Percentiles rank a stretch among this genome's conserved stretches.
phyloP scores from a whole-genome alignment of 257 asterid species.

The Galeopsis tetrahit region DNA sequence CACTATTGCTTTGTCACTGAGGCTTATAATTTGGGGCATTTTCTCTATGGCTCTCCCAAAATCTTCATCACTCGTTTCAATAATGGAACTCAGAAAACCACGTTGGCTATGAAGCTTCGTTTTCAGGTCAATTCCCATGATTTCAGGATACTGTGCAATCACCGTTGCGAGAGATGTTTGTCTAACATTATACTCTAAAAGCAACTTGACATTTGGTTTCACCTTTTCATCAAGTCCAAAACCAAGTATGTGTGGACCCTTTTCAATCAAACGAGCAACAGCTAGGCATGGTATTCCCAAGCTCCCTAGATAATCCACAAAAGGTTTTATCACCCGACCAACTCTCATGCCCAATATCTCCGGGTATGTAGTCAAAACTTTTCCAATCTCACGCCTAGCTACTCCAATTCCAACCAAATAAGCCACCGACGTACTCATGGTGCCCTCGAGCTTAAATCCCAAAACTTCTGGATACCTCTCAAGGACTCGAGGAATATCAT shows the following conservation, averaged over 20 bases:
- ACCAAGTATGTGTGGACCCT: conserved; percentile 83
- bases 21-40: conserved; percentile 88
- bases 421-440: conserved; percentile 99
- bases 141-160: conserved; percentile 86
- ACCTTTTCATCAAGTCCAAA: conserved; percentile 76
- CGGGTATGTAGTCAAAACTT: conserved; percentile 73
- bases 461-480: conserved; percentile 86
- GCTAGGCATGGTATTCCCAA: conserved; percentile 83
- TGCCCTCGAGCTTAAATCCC: conserved; percentile 97
- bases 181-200: conserved; percentile 67
- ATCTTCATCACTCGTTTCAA: conserved; percentile 62
- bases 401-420: conserved; percentile 94
- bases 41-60: conserved; percentile 79
- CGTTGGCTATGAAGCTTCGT: conserved; percentile 55
- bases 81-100: conserved; percentile 55
- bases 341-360: conserved; percentile 96
- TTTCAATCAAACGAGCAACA: conserved; percentile 86
- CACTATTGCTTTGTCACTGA: conserved; percentile 60
- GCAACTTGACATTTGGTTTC: conserved; percentile 67
- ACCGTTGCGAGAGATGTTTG: conserved; percentile 64
- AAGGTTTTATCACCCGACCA: conserved; percentile 91
- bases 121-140: conserved; percentile 70
- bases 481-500: conserved; percentile 80
- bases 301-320: conserved; percentile 79
- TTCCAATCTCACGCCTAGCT: conserved; percentile 90